These are phyloP conservation scores for Neurospora hispaniola DNA, from an alignment of 495 filamentous ascomycete genomes.

Conservation along the genomic window DNA sequence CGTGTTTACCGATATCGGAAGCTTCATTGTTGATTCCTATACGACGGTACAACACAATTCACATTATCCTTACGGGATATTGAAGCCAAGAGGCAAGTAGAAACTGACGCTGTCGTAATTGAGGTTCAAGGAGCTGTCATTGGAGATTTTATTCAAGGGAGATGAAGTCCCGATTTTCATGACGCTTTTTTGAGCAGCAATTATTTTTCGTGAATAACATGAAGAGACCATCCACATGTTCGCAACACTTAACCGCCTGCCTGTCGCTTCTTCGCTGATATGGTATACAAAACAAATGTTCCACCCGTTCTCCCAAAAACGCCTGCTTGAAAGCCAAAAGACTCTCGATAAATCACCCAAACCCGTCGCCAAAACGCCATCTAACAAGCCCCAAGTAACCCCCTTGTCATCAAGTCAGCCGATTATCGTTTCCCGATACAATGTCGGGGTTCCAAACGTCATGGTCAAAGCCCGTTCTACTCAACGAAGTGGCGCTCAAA, in stretches of 20 bases:
- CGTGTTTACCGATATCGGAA: not conserved
- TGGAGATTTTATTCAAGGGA: not conserved
- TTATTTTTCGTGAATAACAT: not conserved
- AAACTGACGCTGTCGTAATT: not conserved
- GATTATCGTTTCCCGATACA: not conserved
- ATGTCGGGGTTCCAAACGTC: not conserved
- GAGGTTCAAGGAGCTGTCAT: not conserved
- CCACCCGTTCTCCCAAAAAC: not conserved
- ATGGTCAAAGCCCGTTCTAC: not conserved
- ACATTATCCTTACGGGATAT: not conserved
- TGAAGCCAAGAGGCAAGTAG: not conserved
- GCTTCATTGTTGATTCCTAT: not conserved
- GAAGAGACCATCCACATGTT: not conserved
- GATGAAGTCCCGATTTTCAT: not conserved
- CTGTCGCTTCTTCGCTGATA: not conserved
- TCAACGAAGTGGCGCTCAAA: conserved; percentile 61
- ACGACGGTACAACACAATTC: no score
- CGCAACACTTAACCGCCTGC: not conserved
- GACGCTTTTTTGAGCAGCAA: not conserved
- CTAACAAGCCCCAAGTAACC: not conserved
- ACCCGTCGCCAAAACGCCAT: not conserved
- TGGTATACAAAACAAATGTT: not conserved
- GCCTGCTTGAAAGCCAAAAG: not conserved
- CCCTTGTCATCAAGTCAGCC: not conserved
- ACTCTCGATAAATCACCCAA: not conserved